Evolutionary conservation across 1,139 yeast species (phyloP).

Genomic region (Geotrichum klebahnii): DNA sequence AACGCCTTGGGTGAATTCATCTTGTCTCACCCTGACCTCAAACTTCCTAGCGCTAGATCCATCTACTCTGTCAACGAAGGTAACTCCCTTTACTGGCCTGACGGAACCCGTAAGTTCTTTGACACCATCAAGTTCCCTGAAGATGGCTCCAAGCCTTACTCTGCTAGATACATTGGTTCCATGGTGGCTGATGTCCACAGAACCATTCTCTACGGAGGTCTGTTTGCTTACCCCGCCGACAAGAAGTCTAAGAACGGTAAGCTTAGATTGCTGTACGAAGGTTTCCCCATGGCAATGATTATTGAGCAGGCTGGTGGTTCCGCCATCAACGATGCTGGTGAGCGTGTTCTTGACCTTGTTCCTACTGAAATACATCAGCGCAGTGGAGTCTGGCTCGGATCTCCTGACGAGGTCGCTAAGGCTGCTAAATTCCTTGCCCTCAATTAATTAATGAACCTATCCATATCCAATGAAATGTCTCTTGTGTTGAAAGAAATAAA

Average conservation of each 20-base stretch:
- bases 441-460: no score
- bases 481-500: no score
- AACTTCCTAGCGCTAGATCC: constrained; percentile 59
- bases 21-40: constrained; percentile 76
- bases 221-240: constrained; percentile 93
- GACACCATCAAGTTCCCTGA: constrained; percentile 74
- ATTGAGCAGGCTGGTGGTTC: constrained; percentile 95
- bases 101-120: constrained; percentile 62
- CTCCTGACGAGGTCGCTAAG: constrained; percentile 71
- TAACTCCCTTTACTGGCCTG: constrained; percentile 82
- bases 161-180: constrained; percentile 93
- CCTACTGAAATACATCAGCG: constrained; percentile 93
- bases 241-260: constrained; percentile 85
- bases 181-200: constrained; percentile 99
- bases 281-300: constrained; percentile 97
- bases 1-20: constrained; percentile 92
- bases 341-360: constrained; percentile 75
- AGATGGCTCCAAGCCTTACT: constrained; percentile 70
- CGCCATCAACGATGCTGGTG: constrained; percentile 88
- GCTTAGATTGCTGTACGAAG: constrained; percentile 86
- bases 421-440: constrained; percentile 37
- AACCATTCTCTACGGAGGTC: constrained; percentile 90
- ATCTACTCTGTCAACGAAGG: constrained; percentile 96
- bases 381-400: constrained; percentile 94
- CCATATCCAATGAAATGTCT: no score